Conservation (phyloP, 805 yeast genomes). For the Priceomyces medius region DNA sequence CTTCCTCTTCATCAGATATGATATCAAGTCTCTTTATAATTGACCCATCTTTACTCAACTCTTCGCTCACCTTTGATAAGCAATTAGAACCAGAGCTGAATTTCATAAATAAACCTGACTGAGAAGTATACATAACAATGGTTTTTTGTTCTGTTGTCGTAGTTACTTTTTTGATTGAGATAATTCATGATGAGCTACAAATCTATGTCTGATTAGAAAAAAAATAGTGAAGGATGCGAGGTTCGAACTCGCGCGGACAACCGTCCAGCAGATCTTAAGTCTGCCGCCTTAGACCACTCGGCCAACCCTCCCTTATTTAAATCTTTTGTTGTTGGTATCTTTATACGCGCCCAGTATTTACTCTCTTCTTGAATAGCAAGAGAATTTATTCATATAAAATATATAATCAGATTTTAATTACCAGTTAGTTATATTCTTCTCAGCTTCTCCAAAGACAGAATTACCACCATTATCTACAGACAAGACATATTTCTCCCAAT, state of each 20-base stretch:
- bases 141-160: too few species aligned
- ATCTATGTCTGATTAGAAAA: too few species aligned
- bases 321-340: too few species aligned
- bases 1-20: background rate
- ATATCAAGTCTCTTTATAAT: background rate
- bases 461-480: slow-evolving; percentile 47
- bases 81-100: slow-evolving; percentile 5
- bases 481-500: slow-evolving; percentile 41
- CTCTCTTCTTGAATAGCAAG: too few species aligned
- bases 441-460: slow-evolving; percentile 90
- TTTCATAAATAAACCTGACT: too few species aligned
- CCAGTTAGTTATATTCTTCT: slow-evolving; percentile 88
- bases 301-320: slow-evolving; percentile 43
- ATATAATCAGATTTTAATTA: slow-evolving; percentile 25
- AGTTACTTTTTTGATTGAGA: too few species aligned
- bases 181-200: too few species aligned
- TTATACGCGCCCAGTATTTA: too few species aligned
- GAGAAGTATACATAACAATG: too few species aligned
- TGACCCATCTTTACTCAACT: background rate
- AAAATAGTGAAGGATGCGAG: slow-evolving; percentile 44
- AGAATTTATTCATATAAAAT: background rate
- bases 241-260: slow-evolving; percentile 50
- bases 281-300: slow-evolving; percentile 51
- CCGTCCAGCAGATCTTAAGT: slow-evolving; percentile 46
- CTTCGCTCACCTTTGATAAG: too few species aligned